Evolutionary conservation across 345 rosid genomes (phyloP), one percentile per base, ranked within the genome.

Genomic region (Citrus cavaleriei): DNA sequence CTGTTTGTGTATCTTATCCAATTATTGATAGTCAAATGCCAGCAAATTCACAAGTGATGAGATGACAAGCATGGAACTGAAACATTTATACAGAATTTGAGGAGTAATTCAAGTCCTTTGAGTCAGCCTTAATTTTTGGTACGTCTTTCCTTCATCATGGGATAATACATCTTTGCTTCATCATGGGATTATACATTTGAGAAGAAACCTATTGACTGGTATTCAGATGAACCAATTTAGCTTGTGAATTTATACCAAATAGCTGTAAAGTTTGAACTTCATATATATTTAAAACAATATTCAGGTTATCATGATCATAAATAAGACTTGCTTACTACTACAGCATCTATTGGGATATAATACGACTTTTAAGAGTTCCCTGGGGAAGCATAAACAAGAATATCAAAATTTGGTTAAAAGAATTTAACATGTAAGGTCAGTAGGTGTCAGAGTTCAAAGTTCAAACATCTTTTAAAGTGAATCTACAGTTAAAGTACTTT

Each of bases 101-200:
- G 65, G 42, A 37, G 5, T 40, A 30, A 64, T 63, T 68, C 63
- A 58, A 62, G 72, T 68, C 80, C 86, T 67, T 83, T 58, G 81
- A 79, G 73, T 85, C 62, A 71, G 85, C 88, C 69, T 78, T 85
- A 85, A 85, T 70, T 73, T 38, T 73, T 67, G 87, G 87, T 35
- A 25, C 7, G 8, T 34, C 71, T 76, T 76, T 67, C 21, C 79
- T 67, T 76, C 64, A n/a, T n/a, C 65, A 21, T 32, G 72, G 5
- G 30, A 57, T n/a, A 67, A 66, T 1, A 46, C 38, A 37, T 37
- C 71, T 76, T 76, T 67, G 55, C 79, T 67, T 76, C 65, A 24
- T 24, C 65, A 21, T 32, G 73, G 5, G 30, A 57, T n/a, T 35
- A 35, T 1, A 46, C 4, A 16, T 19, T 46, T 58, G 22, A 16